Percentiles rank a stretch among this genome's conserved stretches.
Evolutionary conservation across 2,329 filamentous ascomycete species (phyloP).

Genomic region (Clonostachys byssicola): DNA sequence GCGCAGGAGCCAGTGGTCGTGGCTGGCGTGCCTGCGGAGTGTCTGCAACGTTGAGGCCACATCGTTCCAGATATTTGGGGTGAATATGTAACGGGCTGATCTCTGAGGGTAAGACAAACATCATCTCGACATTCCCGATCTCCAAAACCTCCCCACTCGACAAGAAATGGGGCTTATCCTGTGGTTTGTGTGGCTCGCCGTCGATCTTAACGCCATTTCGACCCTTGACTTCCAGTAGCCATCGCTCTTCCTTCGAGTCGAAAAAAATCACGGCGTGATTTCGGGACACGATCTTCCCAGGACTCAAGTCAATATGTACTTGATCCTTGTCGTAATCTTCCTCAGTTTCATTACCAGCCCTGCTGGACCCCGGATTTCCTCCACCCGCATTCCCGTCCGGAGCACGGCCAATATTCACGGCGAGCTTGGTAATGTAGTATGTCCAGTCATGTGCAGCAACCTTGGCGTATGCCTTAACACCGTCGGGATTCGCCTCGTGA

Average conservation of each 20-base stretch:
- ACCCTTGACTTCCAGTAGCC: conserved; percentile 84
- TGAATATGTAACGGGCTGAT: conserved; percentile 63
- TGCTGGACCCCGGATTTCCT: conserved; percentile 1
- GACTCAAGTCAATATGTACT: conserved; percentile 85
- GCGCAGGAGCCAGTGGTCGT: conserved; percentile 26
- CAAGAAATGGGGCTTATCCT: conserved; percentile 60
- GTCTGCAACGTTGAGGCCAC: conserved; percentile 40
- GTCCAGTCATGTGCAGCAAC: conserved; percentile 81
- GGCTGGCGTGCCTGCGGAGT: conserved; percentile 15
- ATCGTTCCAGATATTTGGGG: conserved; percentile 64
- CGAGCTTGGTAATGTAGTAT: conserved; percentile 74
- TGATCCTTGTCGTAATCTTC: conserved; percentile 41
- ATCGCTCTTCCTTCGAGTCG: conserved; percentile 63
- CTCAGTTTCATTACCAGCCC: conserved; percentile 25
- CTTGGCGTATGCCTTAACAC: conserved; percentile 75
- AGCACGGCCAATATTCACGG: conserved; percentile 71
- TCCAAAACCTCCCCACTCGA: conserved; percentile 88
- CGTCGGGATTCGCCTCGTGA: conserved; percentile 56
- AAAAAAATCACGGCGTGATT: conserved; percentile 74
- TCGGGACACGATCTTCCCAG: conserved; percentile 76
- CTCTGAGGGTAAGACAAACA: conserved; percentile 88
- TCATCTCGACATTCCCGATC: conserved; percentile 93
- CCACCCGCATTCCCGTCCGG: conserved; percentile 38
- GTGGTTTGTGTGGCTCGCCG: conserved; percentile 61
- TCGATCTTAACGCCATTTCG: conserved; percentile 89